These are phyloP conservation scores for Emericellopsis cladophorae DNA, from an alignment of 2,329 filamentous ascomycete species.

Conservation along the genomic window DNA sequence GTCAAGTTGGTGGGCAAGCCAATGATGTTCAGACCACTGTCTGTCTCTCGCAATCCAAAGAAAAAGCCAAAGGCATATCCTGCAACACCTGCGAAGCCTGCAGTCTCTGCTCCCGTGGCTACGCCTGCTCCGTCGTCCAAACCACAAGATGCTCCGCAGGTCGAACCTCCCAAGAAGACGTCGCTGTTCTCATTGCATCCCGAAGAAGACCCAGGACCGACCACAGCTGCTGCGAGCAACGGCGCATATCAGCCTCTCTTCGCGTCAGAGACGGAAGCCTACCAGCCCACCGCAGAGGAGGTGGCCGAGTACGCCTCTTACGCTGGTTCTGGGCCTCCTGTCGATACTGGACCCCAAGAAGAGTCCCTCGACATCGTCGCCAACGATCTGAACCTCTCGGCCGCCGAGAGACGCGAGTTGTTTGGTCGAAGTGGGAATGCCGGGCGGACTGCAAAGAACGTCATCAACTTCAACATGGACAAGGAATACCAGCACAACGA, in stretches of 20 bases:
- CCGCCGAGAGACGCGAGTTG: conserved; percentile 65
- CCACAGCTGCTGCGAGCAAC: conserved; percentile 7
- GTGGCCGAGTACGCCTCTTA: conserved; percentile 17
- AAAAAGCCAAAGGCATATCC: conserved; percentile 47
- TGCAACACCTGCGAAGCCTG: conserved; percentile 7
- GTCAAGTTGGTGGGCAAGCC: conserved; percentile 65
- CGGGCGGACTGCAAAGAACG: conserved; percentile 31
- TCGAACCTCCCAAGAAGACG: conserved; percentile 33
- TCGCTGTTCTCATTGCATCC: conserved; percentile 57
- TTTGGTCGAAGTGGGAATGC: conserved; percentile 55
- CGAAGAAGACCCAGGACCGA: conserved; percentile 19
- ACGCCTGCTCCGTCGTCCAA: conserved; percentile 3
- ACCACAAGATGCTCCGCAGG: not conserved
- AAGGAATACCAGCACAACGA: conserved; percentile 80
- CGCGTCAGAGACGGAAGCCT: conserved; percentile 13
- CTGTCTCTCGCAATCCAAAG: conserved; percentile 61
- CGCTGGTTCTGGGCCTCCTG: conserved; percentile 6
- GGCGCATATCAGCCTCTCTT: conserved; percentile 41
- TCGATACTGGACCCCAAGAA: not conserved
- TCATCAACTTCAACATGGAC: conserved; percentile 84
- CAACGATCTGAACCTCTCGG: conserved; percentile 64
- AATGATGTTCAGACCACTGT: conserved; percentile 80
- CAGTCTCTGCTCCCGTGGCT: not conserved
- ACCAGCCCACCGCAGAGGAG: conserved; percentile 4
- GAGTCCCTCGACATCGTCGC: conserved; percentile 4